A percentile compares a stretch with the other conserved stretches of the same genome.
Conservation (phyloP, 2,329 filamentous ascomycete genomes). For the Onygenales sp. region DNA sequence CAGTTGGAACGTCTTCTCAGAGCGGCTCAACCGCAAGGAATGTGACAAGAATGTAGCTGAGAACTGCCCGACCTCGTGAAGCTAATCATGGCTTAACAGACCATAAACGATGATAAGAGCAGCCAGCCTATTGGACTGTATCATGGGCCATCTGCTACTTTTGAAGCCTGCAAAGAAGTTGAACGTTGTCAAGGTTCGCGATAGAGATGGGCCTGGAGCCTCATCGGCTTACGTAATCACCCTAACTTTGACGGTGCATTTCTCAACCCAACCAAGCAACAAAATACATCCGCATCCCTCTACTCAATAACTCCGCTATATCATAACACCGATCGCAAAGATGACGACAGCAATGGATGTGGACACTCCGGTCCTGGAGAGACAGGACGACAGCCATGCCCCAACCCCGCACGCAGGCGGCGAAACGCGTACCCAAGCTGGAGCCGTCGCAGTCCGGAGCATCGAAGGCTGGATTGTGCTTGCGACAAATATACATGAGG, state of each 20-base stretch:
- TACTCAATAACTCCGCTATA: not conserved
- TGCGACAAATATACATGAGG: slow-evolving; percentile 60
- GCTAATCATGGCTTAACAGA: no score
- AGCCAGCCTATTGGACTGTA: no score
- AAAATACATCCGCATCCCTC: not conserved
- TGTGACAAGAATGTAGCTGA: no score
- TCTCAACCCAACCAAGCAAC: not conserved
- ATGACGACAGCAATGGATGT: slow-evolving; percentile 40
- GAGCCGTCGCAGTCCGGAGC: slow-evolving; percentile 51
- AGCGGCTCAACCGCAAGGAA: no score
- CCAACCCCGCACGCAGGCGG: slow-evolving; percentile 21
- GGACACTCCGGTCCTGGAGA: slow-evolving; percentile 26
- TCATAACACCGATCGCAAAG: slow-evolving; percentile 1
- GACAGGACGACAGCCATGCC: slow-evolving; percentile 20
- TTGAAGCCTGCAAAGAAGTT: not conserved
- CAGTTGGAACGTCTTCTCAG: no score
- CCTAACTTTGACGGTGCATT: not conserved
- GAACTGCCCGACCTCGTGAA: no score
- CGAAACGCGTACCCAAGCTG: slow-evolving; percentile 35
- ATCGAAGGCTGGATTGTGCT: slow-evolving; percentile 63
- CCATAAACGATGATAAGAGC: no score
- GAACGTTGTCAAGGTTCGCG: not conserved
- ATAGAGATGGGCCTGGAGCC: not conserved
- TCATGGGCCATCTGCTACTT: no score
- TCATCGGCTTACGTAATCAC: not conserved